Conservation (phyloP, 2,329 filamentous ascomycete species). For the Aureobasidium sp. region DNA sequence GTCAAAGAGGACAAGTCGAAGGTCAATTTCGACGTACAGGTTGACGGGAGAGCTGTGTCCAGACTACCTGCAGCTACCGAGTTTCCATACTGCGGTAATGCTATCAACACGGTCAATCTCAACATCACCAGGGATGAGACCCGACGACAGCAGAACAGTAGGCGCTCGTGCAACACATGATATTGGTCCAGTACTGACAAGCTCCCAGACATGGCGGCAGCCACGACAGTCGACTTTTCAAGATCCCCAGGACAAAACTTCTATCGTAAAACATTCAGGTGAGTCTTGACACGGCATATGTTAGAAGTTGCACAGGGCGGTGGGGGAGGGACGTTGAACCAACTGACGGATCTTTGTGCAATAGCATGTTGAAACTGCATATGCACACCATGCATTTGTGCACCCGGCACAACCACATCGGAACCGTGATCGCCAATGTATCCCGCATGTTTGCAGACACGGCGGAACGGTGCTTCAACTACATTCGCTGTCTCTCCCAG, state of each 20-base stretch:
- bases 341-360: slow-evolving; percentile 18
- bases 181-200: neutral
- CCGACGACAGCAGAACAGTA: slow-evolving; percentile 46
- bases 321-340: neutral
- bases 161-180: slow-evolving; percentile 25
- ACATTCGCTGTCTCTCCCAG: slow-evolving; percentile 52
- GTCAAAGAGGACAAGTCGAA: slow-evolving; percentile 75
- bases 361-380: slow-evolving; percentile 69
- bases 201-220: slow-evolving; percentile 51
- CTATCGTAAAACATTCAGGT: slow-evolving; percentile 66
- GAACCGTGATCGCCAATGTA: slow-evolving; percentile 66
- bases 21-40: slow-evolving; percentile 67
- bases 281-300: slow-evolving; percentile 21
- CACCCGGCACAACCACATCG: slow-evolving; percentile 64
- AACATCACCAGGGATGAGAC: slow-evolving; percentile 65
- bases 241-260: slow-evolving; percentile 70
- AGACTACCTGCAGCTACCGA: slow-evolving; percentile 34
- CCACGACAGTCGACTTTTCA: slow-evolving; percentile 71
- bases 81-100: slow-evolving; percentile 88
- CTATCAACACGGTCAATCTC: slow-evolving; percentile 68
- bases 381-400: slow-evolving; percentile 80
- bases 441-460: slow-evolving; percentile 68
- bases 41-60: slow-evolving; percentile 49
- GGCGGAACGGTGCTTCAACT: slow-evolving; percentile 64
- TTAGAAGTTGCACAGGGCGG: slow-evolving; percentile 58